phyloP scores from a whole-genome alignment of 768 basidiomycete genomes.

The Russula sp. region DNA sequence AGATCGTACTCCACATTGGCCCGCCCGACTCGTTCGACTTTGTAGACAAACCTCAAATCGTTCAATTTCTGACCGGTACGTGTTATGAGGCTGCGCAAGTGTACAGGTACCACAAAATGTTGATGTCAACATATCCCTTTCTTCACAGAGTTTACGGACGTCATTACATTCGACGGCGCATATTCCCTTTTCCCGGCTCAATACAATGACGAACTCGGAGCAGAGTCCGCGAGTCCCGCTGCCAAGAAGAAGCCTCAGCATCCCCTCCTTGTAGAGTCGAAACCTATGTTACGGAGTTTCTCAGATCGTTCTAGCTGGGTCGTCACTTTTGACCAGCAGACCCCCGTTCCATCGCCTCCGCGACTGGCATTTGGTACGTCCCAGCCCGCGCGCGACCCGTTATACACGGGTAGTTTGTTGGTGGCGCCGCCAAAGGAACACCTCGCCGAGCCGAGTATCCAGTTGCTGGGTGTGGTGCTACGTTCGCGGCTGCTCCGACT shows the following conservation, averaged over 20 bases:
- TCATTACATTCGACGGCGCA: constrained; percentile 22
- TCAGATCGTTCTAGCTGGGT: constrained; percentile 25
- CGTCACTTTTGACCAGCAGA: constrained; percentile 17
- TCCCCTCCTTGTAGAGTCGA: background rate
- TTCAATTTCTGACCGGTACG: constrained; percentile 14
- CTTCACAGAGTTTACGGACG: constrained; percentile 14
- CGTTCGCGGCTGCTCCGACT: too few relatives aligned
- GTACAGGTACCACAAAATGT: background rate
- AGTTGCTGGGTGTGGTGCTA: too few relatives aligned
- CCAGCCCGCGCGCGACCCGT: constrained; percentile 5
- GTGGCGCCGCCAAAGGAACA: background rate
- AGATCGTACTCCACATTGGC: constrained; percentile 2
- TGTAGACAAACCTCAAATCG: constrained; percentile 5
- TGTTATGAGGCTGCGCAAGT: background rate
- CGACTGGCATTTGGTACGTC: constrained; percentile 14
- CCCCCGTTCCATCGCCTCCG: background rate
- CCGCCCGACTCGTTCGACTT: constrained; percentile 12
- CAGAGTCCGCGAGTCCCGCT: background rate
- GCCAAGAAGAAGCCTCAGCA: background rate
- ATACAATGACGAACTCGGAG: constrained; percentile 8
- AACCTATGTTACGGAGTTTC: constrained; percentile 10
- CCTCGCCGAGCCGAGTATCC: too few relatives aligned
- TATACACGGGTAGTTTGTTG: constrained; percentile 16
- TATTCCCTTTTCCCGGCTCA: constrained; percentile 20
- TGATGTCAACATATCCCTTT: background rate